phyloP scores from a whole-genome alignment of 768 basidiomycete species.

The Boletellus emodensis region DNA sequence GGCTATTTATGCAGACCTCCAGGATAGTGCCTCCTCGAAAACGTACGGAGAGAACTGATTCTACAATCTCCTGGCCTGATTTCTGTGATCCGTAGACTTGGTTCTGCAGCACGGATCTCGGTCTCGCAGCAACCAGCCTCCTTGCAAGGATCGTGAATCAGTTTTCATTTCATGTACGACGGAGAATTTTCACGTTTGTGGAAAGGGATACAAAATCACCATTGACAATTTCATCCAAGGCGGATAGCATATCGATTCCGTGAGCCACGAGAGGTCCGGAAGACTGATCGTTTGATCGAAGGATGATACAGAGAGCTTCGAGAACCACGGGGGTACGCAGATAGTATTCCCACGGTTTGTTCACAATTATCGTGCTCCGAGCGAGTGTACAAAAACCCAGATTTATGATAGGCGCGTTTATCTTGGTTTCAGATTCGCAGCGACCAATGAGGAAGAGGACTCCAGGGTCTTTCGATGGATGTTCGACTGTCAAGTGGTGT shows the following conservation, averaged over 20 bases:
- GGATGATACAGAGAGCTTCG: background rate
- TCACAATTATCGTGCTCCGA: background rate
- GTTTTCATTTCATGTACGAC: no score
- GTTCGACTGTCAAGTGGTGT: conserved; percentile 8
- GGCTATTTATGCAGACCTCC: no score
- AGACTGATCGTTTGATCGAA: background rate
- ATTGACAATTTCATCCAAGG: background rate
- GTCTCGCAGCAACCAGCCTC: background rate
- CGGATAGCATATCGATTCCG: background rate
- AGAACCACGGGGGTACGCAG: background rate
- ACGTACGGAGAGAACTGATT: background rate
- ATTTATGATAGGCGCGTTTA: no score
- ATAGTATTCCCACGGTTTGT: background rate
- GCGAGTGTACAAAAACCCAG: background rate
- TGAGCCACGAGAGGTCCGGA: background rate
- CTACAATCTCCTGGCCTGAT: background rate
- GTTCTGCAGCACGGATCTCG: background rate
- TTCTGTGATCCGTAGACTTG: background rate
- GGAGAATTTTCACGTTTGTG: no score
- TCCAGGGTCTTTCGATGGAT: conserved; percentile 6
- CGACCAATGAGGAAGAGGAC: background rate
- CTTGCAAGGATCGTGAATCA: background rate
- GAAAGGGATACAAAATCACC: background rate
- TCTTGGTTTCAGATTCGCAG: background rate
- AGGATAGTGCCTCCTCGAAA: background rate